Conservation (phyloP, 1,284 basidiomycete genomes). For the Mycena citricolor region DNA sequence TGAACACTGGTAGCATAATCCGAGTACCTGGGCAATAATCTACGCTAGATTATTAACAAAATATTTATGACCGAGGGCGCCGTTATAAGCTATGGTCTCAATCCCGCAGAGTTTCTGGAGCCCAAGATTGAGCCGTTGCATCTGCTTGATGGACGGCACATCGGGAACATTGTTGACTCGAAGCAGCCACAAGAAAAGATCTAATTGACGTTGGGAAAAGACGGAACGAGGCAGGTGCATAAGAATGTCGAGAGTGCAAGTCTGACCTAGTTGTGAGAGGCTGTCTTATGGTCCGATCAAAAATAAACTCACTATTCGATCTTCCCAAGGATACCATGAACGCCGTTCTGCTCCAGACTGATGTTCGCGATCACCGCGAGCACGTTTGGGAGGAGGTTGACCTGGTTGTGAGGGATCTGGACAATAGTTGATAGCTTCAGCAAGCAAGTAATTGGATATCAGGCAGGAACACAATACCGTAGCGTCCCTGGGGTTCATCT, state of each 20-base stretch:
- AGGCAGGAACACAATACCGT: too few relatives aligned
- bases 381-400: conserved; percentile 1
- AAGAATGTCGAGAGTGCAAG: conserved; percentile 35
- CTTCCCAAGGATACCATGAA: conserved; percentile 12
- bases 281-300: neutral
- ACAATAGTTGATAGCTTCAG: too few relatives aligned
- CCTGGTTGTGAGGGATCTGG: too few relatives aligned
- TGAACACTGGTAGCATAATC: neutral
- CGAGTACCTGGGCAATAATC: conserved; percentile 33
- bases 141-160: conserved; percentile 30
- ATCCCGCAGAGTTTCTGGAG: conserved; percentile 35
- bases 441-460: neutral
- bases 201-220: conserved; percentile 34
- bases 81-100: conserved; percentile 29
- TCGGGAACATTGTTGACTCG: conserved; percentile 29
- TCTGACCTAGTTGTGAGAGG: conserved; percentile 20
- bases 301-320: conserved; percentile 7
- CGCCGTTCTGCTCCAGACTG: neutral
- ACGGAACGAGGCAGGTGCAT: conserved; percentile 37
- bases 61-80: conserved; percentile 36
- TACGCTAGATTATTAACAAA: conserved; percentile 31
- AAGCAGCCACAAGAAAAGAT: conserved; percentile 35
- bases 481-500: neutral
- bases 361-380: neutral
- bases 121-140: conserved; percentile 27